Evolutionary conservation across 1,139 yeast genomes (phyloP), one percentile per base, ranked within the genome.

Genomic region (Blastobotrys aristatus): DNA sequence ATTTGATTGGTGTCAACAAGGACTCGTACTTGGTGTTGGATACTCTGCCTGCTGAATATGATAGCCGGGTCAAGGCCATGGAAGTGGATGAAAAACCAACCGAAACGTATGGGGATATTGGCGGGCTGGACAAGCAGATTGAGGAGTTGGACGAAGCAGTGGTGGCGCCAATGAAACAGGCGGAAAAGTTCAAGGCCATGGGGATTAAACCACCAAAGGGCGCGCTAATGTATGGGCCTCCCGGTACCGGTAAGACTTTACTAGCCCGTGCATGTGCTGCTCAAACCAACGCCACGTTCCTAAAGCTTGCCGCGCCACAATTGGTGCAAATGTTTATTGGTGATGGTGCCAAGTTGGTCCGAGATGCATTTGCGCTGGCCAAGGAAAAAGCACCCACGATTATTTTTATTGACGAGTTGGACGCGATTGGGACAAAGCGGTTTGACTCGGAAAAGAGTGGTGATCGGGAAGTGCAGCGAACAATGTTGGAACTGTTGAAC

Each of bases 191-290:
- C 72, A 85, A 86, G 63, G 82, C 80, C 49, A 74, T 92, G 68
- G 97, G 97, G 46, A 89, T 92, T 61, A 90, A 87, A 67, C 95
- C 98, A 4, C 98, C 98, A 52, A 92, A 92, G 69, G 98, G 98
- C 59, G 98, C 97, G 0, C 74, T 92, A 52, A 92, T 92, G 98
- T 92, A 92, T 66, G 99, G 99, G 8, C 98, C 99, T 16, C 99
- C 99, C 44, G 99, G 99, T 63, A 92, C 99, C 1, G 99, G 99
- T 67, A 92, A 92, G 70, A 92, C 98, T 1, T 75, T 92, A 54
- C 75, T 92, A 57, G 99, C 99, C 4, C 80, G 98, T 66, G 98
- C 98, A 1, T 92, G 98, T 78, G 99, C 99, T 13, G 98, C 98
- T 4, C 97, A 92, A 68, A 86, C 96, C 0, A 95, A 94, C 52